Base-by-base conservation (phyloP, 768 basidiomycete species). In the Mycena vulgaris region DNA sequence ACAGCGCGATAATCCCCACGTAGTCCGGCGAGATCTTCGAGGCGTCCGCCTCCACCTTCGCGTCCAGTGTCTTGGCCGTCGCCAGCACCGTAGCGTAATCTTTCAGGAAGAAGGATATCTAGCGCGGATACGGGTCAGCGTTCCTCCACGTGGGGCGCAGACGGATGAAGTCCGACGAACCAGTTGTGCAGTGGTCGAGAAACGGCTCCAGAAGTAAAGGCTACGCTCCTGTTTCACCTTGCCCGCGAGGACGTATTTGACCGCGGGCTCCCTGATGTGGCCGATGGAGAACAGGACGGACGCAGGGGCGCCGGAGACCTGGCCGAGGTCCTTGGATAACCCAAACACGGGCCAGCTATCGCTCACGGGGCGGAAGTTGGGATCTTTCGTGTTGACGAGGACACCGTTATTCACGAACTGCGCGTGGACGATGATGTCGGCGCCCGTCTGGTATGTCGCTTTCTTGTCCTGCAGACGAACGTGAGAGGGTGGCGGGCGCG, bases 311-410 rank as follows among this genome's bases (percentile, higher is more conserved):
- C 72, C 76, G n/a, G 75, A 76, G 53, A 91, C 80, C 1, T 78
- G 80, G 5, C 89, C 90, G 48, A 92, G 85, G 73, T 92, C 84
- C 45, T 87, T 87, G 35, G 89, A 83, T 47, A 90, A 82, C 7
- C 82, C 90, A 72, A 92, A 91, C 6, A 92, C 89, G 23, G 90
- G 86, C 90, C 90, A 91, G 66, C 84, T 79, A 72, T 89, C 80
- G 25, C 80, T 80, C 45, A 90, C 83, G 11, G 88, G 84, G 23
- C 90, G 87, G 83, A 90, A 91, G 66, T 82, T 82, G 28, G 84
- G 86, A 74, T 91, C 89, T 52, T 83, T 80, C 0, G 84, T 84
- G 74, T 90, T 88, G 8, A 81, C 72, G 57, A 92, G 87, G 19
- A 75, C 72, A 11, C 89, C 87, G 69, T 85, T 83, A 74, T 85